These are phyloP conservation scores for Lasiosphaeria hispida DNA, from an alignment of 495 filamentous ascomycete species.

Conservation along the genomic window DNA sequence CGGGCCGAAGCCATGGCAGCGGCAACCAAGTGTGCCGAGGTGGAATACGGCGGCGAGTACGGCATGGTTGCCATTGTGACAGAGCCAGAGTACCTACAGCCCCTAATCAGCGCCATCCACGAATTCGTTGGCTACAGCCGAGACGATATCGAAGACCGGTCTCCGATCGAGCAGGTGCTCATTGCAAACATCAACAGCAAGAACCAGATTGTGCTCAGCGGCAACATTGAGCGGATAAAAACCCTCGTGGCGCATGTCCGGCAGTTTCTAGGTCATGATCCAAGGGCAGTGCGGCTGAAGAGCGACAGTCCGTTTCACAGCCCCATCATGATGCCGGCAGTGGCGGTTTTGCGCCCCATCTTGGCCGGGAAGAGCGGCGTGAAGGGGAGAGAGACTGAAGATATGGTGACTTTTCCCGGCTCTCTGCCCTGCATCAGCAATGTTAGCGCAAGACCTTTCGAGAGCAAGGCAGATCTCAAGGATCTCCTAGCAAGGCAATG, in stretches of 20 bases:
- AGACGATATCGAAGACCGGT: conserved; percentile 57
- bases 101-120: conserved; percentile 68
- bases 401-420: conserved; percentile 69
- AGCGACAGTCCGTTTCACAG: conserved; percentile 92
- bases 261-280: conserved; percentile 92
- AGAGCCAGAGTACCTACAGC: conserved; percentile 67
- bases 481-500: conserved; percentile 73
- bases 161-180: conserved; percentile 78
- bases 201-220: conserved; percentile 93
- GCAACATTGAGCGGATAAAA: conserved; percentile 80
- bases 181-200: conserved; percentile 95
- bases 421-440: conserved; percentile 79
- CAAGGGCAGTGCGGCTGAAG: conserved; percentile 80
- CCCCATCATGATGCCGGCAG: conserved; percentile 85
- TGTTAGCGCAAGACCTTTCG: conserved; percentile 76
- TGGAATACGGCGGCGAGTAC: conserved; percentile 68
- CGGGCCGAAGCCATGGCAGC: conserved; percentile 84
- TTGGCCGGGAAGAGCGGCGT: conserved; percentile 53
- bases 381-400: conserved; percentile 41
- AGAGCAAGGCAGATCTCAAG: conserved; percentile 66
- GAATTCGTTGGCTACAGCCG: conserved; percentile 73
- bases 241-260: conserved; percentile 83
- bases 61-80: conserved; percentile 94
- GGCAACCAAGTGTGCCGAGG: conserved; percentile 62
- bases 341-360: conserved; percentile 64